These are phyloP conservation scores for Penicillium desertorum DNA, from an alignment of 495 filamentous ascomycete species.

Conservation along the genomic window DNA sequence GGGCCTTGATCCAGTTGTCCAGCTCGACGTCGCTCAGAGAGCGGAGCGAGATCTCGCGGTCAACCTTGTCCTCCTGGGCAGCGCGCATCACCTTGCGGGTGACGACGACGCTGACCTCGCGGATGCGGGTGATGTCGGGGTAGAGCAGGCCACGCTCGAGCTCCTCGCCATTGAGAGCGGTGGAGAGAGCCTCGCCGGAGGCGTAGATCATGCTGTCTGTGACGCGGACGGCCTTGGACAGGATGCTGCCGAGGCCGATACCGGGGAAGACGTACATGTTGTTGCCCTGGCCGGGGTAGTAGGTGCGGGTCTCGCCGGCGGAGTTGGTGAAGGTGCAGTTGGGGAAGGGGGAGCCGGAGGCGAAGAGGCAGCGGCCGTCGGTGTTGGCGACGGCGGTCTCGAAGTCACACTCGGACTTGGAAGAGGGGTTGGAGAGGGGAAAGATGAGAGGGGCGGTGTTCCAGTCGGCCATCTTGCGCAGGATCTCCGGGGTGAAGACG, in stretches of 20 bases:
- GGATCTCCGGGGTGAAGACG: conserved; percentile 85
- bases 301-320: conserved; percentile 62
- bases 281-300: conserved; percentile 88
- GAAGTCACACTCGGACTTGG: conserved; percentile 96
- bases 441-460: conserved; percentile 85
- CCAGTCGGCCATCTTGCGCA: conserved; percentile 79
- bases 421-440: conserved; percentile 90
- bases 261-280: conserved; percentile 98
- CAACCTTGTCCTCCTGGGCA: conserved; percentile 76
- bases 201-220: conserved; percentile 95
- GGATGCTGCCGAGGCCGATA: conserved; percentile 91
- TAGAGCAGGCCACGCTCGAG: conserved; percentile 81
- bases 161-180: conserved; percentile 77
- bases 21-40: conserved; percentile 74
- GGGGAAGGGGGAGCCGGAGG: conserved; percentile 91
- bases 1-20: conserved; percentile 73
- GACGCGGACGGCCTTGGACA: conserved; percentile 81
- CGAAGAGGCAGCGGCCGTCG: conserved; percentile 86
- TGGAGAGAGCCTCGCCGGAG: conserved; percentile 77
- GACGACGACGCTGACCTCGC: conserved; percentile 84
- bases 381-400: conserved; percentile 88
- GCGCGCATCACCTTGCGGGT: conserved; percentile 91
- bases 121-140: conserved; percentile 87
- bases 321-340: conserved; percentile 59
- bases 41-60: conserved; percentile 70